A percentile compares a stretch with the other conserved stretches of the same genome.
These are phyloP conservation scores for Solanum verrucosum DNA, from an alignment of 257 asterid genomes.

Conservation along the genomic window DNA sequence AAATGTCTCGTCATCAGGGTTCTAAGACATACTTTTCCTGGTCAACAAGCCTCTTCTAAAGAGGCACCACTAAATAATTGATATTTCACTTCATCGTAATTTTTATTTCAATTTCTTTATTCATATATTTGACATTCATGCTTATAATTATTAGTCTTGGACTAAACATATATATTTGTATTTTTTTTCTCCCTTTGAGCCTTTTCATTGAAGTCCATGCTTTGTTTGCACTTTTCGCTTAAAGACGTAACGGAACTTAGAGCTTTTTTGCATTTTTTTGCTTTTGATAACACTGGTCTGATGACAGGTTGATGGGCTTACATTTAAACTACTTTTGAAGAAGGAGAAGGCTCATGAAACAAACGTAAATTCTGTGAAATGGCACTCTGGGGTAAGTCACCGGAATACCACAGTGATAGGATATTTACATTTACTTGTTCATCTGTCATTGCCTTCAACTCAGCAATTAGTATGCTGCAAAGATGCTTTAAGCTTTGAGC, in stretches of 20 bases:
- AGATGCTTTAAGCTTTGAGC: not conserved
- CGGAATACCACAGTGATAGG: not conserved
- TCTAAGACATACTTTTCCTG: not conserved
- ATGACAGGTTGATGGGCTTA: slow-evolving; percentile 36
- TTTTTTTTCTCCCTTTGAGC: not conserved
- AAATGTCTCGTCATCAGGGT: not conserved
- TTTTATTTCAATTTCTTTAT: too few relatives aligned
- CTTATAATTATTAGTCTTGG: not conserved
- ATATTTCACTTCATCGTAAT: not conserved
- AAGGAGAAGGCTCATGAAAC: slow-evolving; percentile 84
- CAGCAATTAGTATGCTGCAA: not conserved
- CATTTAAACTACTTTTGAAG: slow-evolving; percentile 58
- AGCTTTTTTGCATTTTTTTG: not conserved
- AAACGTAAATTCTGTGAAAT: slow-evolving; percentile 83
- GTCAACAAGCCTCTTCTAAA: not conserved
- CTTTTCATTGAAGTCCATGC: not conserved
- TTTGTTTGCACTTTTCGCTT: not conserved
- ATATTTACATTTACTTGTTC: not conserved
- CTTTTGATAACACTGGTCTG: not conserved
- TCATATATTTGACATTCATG: not conserved
- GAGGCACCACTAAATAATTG: not conserved
- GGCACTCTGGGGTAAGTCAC: slow-evolving; percentile 61
- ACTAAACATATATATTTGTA: too few relatives aligned
- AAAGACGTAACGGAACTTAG: too few relatives aligned
- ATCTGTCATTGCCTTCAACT: not conserved